Evolutionary conservation across 768 basidiomycete genomes (phyloP).

Genomic region (Gelatoporia subvermispora): DNA sequence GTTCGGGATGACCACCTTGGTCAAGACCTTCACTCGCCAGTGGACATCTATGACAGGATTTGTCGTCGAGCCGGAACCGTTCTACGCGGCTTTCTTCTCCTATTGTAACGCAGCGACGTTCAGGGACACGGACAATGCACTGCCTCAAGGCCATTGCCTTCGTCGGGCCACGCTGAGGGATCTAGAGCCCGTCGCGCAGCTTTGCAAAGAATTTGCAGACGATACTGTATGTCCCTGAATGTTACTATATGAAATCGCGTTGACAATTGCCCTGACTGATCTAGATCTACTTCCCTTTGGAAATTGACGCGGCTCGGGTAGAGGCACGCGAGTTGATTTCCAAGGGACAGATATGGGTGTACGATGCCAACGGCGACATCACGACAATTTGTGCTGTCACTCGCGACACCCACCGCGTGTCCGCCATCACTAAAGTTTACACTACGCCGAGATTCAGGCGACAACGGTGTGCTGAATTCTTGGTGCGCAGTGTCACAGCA

Average conservation of each 20-base stretch:
- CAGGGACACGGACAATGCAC: constrained; percentile 15
- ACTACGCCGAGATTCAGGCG: constrained; percentile 42
- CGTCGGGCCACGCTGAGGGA: constrained; percentile 37
- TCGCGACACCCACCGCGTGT: constrained; percentile 43
- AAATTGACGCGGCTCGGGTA: constrained; percentile 31
- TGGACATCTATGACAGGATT: constrained; percentile 43
- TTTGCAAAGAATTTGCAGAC: constrained; percentile 49
- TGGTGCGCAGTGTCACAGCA: constrained; percentile 44
- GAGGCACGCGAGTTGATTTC: constrained; percentile 45
- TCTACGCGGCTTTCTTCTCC: constrained; percentile 46
- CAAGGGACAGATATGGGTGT: constrained; percentile 49
- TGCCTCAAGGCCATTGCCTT: constrained; percentile 32
- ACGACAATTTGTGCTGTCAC: constrained; percentile 53
- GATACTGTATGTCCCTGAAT: constrained; percentile 38
- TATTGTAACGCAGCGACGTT: constrained; percentile 39
- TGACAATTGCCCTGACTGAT: constrained; percentile 2
- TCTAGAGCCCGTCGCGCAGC: constrained; percentile 32
- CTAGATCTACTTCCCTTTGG: constrained; percentile 43
- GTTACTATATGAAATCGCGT: neutral
- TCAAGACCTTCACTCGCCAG: constrained; percentile 35
- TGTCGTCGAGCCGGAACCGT: constrained; percentile 35
- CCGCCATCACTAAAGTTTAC: constrained; percentile 56
- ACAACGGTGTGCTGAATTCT: constrained; percentile 44
- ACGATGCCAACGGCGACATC: constrained; percentile 36
- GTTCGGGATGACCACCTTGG: constrained; percentile 39